Evolutionary conservation across 768 basidiomycete genomes (phyloP), one percentile per base, ranked within the genome.

Genomic region (Albatrellus ellisii): DNA sequence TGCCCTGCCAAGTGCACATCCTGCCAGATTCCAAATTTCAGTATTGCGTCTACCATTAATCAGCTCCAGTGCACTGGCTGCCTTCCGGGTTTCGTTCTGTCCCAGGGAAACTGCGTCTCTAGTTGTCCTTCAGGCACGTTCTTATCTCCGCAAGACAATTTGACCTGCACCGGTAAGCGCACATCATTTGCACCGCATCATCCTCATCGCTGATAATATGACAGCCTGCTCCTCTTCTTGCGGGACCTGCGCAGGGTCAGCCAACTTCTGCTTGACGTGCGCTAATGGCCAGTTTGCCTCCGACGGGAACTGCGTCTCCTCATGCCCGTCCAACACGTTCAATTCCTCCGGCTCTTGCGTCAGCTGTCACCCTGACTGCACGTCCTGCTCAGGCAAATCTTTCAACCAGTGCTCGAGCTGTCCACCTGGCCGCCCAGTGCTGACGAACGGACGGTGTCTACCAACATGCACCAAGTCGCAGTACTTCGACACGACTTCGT

Each of bases 361-460:
- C 42, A 52, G 77, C 4, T 94, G 90, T 58, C 88, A 92, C 46
- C 76, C 86, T 0, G 90, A 92, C 55, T 94, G 89, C 53, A 75
- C 73, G 12, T 77, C 80, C 1, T 94, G 90, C 59, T 75, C 76
- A 18, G 87, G 86, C n/a, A 52, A 70, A 17, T 72, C 76, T 0
- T 86, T 86, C 62, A 76, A 74, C 54, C 79, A 89, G 55, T 94
- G 89, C 59, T 68, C 75, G 6, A 72, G 72, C 36, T 91, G 88
- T 53, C 67, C 75, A 25, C 52, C 75, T 21, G 61, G 65, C 17
- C 72, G 77, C 0, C 88, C 86, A 0, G 83, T 89, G 28, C 73
- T 79, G 35, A 72, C 72, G 28, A 75, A 72, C 41, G 85, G 85
- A 21, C 70, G 87, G 40, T 90, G 87, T 56, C 68, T 89, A 8